Base-by-base conservation (phyloP, 2,329 filamentous ascomycete species). In the Xylaria sp. region DNA sequence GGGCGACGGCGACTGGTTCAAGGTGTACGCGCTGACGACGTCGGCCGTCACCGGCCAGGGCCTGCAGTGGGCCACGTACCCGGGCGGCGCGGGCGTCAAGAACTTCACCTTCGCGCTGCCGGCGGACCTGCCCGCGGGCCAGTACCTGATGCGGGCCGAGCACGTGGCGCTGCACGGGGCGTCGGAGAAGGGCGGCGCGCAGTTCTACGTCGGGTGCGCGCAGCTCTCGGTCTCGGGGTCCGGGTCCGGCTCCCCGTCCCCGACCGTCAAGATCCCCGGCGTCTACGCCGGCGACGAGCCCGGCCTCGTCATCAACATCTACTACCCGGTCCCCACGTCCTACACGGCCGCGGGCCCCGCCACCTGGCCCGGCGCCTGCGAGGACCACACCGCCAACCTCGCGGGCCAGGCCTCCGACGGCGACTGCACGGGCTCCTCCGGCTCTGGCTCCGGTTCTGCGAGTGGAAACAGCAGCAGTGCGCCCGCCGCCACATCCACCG, bases 101-200 rank as follows among this genome's bases (percentile, higher is more conserved):
- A 29, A 43, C 19, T 60, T 60, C 38, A 20, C 44, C 6, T 59
- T 61, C 44, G 11, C 18, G 38, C 45, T 56, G 47, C 50, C 49
- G 8, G 48, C 11, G 13, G 24, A 13, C 21, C 53, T 47, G 37
- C 52, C 56, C 7, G 26, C 49, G 34, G 58, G 58, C 21, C 52
- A 59, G 44, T 61, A 61, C 44, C 44, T 61, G 9, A 34, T 61
- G 11, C 52, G 58, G n/a, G 52, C 56, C n/a, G 59, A 59, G 56
- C 56, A 51, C 5, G 34, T 59, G 44, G 59, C 56, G 24, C 44
- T 61, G 38, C 59, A 61, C 16, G 59, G 56, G 1, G 59, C 59
- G 47, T 52, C 56, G 21, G 56, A 56, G 48, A 38, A 46, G 2
- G 56, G 49, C n/a, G 46, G 50, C n/a, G 57, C 59, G 3, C 56